A percentile compares a stretch with the other conserved stretches of the same genome.
phyloP scores from a whole-genome alignment of 192 early-diverging fungal species.

The Podila minutissima region DNA sequence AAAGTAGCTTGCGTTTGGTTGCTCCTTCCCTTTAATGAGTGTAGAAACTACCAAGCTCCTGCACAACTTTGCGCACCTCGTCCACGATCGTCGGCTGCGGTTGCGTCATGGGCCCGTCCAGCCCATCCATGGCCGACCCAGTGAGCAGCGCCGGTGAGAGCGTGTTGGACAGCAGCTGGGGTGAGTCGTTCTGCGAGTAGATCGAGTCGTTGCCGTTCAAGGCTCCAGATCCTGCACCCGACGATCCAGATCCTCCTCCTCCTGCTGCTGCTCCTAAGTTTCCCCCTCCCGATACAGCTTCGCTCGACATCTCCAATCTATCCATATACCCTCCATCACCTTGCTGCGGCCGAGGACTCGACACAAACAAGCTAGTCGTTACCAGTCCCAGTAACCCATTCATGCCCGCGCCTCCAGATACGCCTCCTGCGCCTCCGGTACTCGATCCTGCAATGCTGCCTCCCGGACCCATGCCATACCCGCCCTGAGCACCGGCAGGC shows the following conservation, averaged over 20 bases:
- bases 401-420: conserved; percentile 14
- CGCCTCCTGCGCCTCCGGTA: not conserved
- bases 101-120: not conserved
- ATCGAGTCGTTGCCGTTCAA: conserved; percentile 5
- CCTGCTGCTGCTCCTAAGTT: not conserved
- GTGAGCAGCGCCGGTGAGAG: not conserved
- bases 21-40: conserved; percentile 15
- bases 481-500: not conserved
- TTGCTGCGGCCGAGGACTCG: conserved; percentile 25
- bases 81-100: conserved; percentile 47
- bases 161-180: conserved; percentile 4
- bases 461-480: not conserved
- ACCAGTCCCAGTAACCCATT: conserved; percentile 39
- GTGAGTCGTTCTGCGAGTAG: conserved; percentile 35
- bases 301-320: conserved; percentile 12
- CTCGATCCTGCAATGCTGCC: conserved; percentile 1
- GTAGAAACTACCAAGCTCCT: conserved; percentile 42
- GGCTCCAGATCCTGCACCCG: not conserved
- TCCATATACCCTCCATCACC: conserved; percentile 32
- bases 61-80: conserved; percentile 39
- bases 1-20: not conserved
- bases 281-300: not conserved
- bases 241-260: not conserved
- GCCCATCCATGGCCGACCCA: not conserved
- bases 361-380: conserved; percentile 39